These are phyloP conservation scores for Penstemon newberryi DNA, from an alignment of 257 asterid species.

Conservation along the genomic window DNA sequence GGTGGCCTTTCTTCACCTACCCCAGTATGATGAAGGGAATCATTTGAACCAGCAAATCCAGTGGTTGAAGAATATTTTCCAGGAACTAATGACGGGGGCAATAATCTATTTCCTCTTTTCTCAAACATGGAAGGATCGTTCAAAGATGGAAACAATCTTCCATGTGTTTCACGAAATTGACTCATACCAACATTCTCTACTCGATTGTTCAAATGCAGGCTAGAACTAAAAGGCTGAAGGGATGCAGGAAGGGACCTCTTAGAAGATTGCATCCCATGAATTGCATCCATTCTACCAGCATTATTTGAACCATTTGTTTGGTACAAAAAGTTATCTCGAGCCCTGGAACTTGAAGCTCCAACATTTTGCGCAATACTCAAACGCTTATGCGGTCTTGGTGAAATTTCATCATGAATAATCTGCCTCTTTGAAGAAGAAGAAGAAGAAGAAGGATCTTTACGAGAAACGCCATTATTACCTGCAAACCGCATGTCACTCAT, in stretches of 20 bases:
- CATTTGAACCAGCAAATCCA: conserved; percentile 45
- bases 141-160: conserved; percentile 38
- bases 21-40: conserved; percentile 53
- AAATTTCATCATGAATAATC: conserved; percentile 40
- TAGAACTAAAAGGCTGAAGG: conserved; percentile 41
- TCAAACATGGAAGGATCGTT: conserved; percentile 42
- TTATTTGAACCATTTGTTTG: conserved; percentile 29
- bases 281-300: conserved; percentile 33
- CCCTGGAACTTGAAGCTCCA: conserved; percentile 51
- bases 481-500: conserved; percentile 24
- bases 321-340: conserved; percentile 25
- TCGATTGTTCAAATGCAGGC: conserved; percentile 32
- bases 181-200: conserved; percentile 53
- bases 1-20: conserved; percentile 65
- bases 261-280: conserved; percentile 30
- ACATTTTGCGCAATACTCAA: conserved; percentile 29
- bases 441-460: conserved; percentile 34
- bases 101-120: conserved; percentile 52
- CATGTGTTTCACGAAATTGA: conserved; percentile 48
- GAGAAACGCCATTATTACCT: conserved; percentile 41
- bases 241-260: conserved; percentile 60
- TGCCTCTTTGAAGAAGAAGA: conserved; percentile 42
- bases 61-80: conserved; percentile 46
- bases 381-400: conserved; percentile 39
- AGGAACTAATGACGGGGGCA: conserved; percentile 56